phyloP scores from a whole-genome alignment of 768 basidiomycete genomes.

The Lentinula lateritia region DNA sequence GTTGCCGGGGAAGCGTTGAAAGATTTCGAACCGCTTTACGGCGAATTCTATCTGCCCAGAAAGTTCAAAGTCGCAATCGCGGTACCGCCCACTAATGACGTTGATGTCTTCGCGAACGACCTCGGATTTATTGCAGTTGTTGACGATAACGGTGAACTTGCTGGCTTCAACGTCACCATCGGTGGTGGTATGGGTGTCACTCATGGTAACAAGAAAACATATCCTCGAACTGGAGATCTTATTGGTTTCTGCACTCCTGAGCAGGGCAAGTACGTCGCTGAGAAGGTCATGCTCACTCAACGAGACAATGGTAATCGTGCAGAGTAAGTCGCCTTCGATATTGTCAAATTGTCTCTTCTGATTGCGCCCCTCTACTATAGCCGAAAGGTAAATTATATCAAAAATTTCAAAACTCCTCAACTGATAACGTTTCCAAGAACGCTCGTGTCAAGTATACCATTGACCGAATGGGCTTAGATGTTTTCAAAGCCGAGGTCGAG shows the following conservation, averaged over 20 bases:
- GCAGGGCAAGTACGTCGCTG: slow-evolving; percentile 81
- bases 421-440: slow-evolving; percentile 37
- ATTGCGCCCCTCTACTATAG: slow-evolving; percentile 24
- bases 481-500: slow-evolving; percentile 89
- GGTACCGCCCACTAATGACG: slow-evolving; percentile 94
- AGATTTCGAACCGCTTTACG: slow-evolving; percentile 96
- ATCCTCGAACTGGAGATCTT: slow-evolving; percentile 82
- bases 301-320: slow-evolving; percentile 92
- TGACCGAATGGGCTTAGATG: slow-evolving; percentile 87
- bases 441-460: slow-evolving; percentile 96
- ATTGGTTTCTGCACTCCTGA: slow-evolving; percentile 92
- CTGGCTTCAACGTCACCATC: slow-evolving; percentile 89
- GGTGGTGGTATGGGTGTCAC: slow-evolving; percentile 99
- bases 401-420: not conserved
- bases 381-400: slow-evolving; percentile 40
- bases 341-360: not conserved
- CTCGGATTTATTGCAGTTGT: slow-evolving; percentile 95
- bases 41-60: slow-evolving; percentile 93
- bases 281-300: slow-evolving; percentile 91
- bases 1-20: slow-evolving; percentile 92
- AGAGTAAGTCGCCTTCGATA: slow-evolving; percentile 54
- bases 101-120: slow-evolving; percentile 94
- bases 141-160: slow-evolving; percentile 64
- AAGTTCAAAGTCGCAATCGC: slow-evolving; percentile 99
- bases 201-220: slow-evolving; percentile 98